Percentiles rank a stretch among this genome's conserved stretches.
phyloP scores from a whole-genome alignment of 257 asterid species.

The Oldenlandia corymbosa region DNA sequence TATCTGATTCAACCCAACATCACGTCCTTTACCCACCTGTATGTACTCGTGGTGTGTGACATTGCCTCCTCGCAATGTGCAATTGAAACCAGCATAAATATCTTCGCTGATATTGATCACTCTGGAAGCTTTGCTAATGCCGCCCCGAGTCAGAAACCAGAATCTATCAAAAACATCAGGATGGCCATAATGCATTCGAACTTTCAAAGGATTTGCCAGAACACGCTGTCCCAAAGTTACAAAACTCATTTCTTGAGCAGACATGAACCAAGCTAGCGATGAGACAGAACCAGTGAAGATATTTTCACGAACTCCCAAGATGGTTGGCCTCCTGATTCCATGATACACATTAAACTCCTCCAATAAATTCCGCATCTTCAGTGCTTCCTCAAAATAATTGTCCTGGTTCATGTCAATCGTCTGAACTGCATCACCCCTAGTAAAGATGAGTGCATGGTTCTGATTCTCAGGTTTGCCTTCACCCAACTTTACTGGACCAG shows the following conservation, averaged over 20 bases:
- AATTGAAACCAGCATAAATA: constrained; percentile 90
- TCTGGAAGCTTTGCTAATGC: constrained; percentile 91
- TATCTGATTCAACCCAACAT: constrained; percentile 92
- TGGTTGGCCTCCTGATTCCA: constrained; percentile 87
- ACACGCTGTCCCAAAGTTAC: constrained; percentile 94
- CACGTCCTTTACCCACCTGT: constrained; percentile 97
- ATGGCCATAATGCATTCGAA: constrained; percentile 96
- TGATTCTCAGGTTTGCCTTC: constrained; percentile 99
- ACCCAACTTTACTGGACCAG: constrained; percentile 91
- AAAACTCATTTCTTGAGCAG: constrained; percentile 94
- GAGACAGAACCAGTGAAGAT: constrained; percentile 96
- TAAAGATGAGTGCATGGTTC: constrained; percentile 89
- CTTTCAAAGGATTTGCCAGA: constrained; percentile 83
- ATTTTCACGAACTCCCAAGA: constrained; percentile 92
- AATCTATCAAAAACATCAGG: constrained; percentile 94
- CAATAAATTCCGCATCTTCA: constrained; percentile 87
- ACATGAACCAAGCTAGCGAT: constrained; percentile 94
- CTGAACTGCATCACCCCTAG: constrained; percentile 94
- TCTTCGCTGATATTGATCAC: constrained; percentile 95
- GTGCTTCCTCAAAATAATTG: constrained; percentile 89
- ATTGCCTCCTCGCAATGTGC: constrained; percentile 90
- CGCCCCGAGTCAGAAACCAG: constrained; percentile 95
- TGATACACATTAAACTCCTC: constrained; percentile 69
- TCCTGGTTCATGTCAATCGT: constrained; percentile 98
- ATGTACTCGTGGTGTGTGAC: constrained; percentile 95